These are phyloP conservation scores for Lablab purpureus DNA, from an alignment of 306 rosid genomes.

Conservation along the genomic window DNA sequence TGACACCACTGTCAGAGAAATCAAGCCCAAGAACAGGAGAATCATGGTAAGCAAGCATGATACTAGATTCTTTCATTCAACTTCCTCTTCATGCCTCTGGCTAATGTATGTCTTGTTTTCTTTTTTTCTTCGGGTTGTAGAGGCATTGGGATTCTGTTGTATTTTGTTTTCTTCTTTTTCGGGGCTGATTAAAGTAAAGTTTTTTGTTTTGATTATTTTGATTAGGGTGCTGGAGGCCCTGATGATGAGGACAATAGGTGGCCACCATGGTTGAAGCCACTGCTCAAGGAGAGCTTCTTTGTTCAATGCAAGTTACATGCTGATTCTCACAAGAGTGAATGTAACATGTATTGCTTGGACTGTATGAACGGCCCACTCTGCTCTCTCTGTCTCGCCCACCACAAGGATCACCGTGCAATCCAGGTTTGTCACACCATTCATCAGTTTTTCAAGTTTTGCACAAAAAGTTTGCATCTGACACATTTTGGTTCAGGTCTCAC, in stretches of 20 bases:
- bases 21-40: constrained; percentile 92
- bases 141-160: constrained; percentile 9
- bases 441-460: background rate
- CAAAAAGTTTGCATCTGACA: constrained; percentile 33
- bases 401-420: constrained; percentile 89
- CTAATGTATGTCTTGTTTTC: constrained; percentile 3
- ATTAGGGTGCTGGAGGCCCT: constrained; percentile 93
- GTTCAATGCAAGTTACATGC: constrained; percentile 93
- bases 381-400: constrained; percentile 82
- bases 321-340: constrained; percentile 95
- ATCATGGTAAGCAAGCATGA: constrained; percentile 70
- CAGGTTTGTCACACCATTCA: constrained; percentile 61
- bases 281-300: constrained; percentile 81
- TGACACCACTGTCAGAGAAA: constrained; percentile 80
- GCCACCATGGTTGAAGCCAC: constrained; percentile 99
- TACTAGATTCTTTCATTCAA: constrained; percentile 13
- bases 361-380: constrained; percentile 95
- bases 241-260: constrained; percentile 88
- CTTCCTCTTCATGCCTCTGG: background rate
- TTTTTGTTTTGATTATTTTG: constrained; percentile 2
- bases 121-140: constrained; percentile 3
- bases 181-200: constrained; percentile 8
- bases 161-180: background rate
- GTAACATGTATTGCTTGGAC: constrained; percentile 98
- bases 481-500: constrained; percentile 20